Percentiles rank a stretch among this genome's conserved stretches.
Evolutionary conservation across 2,329 filamentous ascomycete species (phyloP).

Genomic region (Aspergillus brunneoviolaceus): DNA sequence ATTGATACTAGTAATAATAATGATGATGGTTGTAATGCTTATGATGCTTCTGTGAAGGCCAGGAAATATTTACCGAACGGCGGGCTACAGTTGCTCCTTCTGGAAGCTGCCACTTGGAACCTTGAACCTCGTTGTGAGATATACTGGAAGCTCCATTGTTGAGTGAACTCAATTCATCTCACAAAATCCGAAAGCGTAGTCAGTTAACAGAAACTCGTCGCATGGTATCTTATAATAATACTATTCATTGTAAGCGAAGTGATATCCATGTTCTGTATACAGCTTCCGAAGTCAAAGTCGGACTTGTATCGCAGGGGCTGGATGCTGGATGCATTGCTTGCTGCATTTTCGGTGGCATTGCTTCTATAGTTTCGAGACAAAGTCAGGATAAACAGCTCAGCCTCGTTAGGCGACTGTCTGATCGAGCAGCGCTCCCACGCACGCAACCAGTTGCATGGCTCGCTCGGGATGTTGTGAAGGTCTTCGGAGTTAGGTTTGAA

Average conservation of each 20-base stretch:
- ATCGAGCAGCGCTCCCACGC: neutral
- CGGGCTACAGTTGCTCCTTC: neutral
- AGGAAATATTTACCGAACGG: too few species aligned
- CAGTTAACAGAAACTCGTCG: too few species aligned
- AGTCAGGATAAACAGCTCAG: neutral
- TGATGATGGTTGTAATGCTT: too few species aligned
- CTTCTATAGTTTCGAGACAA: neutral
- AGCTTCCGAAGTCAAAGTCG: neutral
- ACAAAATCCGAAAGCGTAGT: too few species aligned
- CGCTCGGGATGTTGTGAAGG: neutral
- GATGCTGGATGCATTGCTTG: neutral
- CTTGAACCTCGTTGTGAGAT: neutral
- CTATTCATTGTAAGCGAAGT: neutral
- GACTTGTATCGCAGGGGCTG: neutral
- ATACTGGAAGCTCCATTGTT: too few species aligned
- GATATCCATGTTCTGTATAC: neutral
- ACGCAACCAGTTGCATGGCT: neutral
- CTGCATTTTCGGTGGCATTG: neutral
- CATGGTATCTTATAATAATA: neutral
- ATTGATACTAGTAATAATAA: too few species aligned
- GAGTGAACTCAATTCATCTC: too few species aligned
- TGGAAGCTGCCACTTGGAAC: neutral
- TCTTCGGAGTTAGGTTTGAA: neutral
- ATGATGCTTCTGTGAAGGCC: too few species aligned
- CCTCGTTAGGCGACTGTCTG: neutral